Evolutionary conservation across 352 stramenopile genomes (phyloP), one percentile per base, ranked within the genome.

Genomic region (Phytopythium montanum): DNA sequence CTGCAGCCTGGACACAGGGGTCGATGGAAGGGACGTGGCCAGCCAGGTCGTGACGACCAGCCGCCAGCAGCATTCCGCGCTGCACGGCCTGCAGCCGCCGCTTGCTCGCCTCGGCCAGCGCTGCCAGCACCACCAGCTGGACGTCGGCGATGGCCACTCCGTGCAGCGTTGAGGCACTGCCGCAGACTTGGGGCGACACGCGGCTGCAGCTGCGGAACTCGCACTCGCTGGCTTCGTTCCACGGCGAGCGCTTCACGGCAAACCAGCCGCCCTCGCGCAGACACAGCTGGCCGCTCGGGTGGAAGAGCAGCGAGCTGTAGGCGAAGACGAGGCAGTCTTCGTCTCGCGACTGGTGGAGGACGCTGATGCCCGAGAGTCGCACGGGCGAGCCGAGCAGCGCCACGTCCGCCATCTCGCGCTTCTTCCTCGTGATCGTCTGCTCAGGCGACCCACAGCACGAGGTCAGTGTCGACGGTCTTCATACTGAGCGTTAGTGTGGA

Each of bases 271-370:
- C 46, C 13, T 38, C 46, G 46, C 46, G 46, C 23, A 54, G 7
- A 26, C 46, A 36, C 9, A 54, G 46, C 5, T 21, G 18, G 46
- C 46, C 46, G 46, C 46, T 54, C 25, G 46, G 46, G 46, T 54
- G 46, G 46, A 54, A 54, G 23, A 54, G 25, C 46, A 54, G 46
- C 25, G 23, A 14, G 46, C 12, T 19, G 5, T 36, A 36, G 3
- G 46, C 33, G 46, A 54, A 23, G 5, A 54, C 46, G 23, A 54
- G 23, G 2, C 25, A 19, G 23, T 54, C 46, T 8, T 10, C 6
- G 14, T 9, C 13, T 10, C 6, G 14, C 12, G 18, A n/a, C 46
- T 54, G 33, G 46, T 10, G 26, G 23, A 54, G 10, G 23, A 54
- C 12, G 16, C 23, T 36, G 23, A 36, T n/a, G 46, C 46, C 23